phyloP scores from a whole-genome alignment of 176 grass and related monocot genomes.

The Saccharum officinarum region DNA sequence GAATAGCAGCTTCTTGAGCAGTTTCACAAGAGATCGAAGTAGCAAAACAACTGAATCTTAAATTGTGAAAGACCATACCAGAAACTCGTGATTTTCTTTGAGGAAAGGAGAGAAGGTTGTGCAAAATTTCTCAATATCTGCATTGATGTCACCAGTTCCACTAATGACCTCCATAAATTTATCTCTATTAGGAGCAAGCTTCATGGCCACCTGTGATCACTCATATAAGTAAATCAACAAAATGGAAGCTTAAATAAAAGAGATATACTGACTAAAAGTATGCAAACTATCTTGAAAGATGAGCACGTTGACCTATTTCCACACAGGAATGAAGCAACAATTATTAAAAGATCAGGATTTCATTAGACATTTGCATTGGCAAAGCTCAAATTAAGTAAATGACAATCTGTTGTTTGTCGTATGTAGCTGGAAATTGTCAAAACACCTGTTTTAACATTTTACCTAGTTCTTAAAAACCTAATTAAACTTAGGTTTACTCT shows the following conservation, averaged over 20 bases:
- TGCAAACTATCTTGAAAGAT: background rate
- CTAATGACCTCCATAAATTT: constrained; percentile 97
- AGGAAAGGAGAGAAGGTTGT: constrained; percentile 76
- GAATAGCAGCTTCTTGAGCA: constrained; percentile 6
- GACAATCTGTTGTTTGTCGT: background rate
- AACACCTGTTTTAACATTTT: background rate
- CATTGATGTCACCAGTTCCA: constrained; percentile 77
- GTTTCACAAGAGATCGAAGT: background rate
- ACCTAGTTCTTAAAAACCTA: too few relatives aligned
- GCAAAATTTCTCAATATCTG: constrained; percentile 94
- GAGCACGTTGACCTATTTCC: background rate
- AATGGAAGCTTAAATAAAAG: background rate
- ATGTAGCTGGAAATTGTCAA: background rate
- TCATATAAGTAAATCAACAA: constrained; percentile 17
- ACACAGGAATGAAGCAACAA: background rate
- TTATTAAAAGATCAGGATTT: constrained; percentile 8
- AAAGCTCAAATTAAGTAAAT: background rate
- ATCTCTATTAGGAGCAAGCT: constrained; percentile 83
- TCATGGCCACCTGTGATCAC: constrained; percentile 78
- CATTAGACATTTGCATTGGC: background rate
- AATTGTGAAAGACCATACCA: constrained; percentile 45
- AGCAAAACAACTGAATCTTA: background rate
- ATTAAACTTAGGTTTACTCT: too few relatives aligned
- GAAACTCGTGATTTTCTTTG: constrained; percentile 80
- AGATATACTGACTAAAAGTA: background rate